Evolutionary conservation across 2,329 filamentous ascomycete species (phyloP).

Genomic region (Penicillium sp.): DNA sequence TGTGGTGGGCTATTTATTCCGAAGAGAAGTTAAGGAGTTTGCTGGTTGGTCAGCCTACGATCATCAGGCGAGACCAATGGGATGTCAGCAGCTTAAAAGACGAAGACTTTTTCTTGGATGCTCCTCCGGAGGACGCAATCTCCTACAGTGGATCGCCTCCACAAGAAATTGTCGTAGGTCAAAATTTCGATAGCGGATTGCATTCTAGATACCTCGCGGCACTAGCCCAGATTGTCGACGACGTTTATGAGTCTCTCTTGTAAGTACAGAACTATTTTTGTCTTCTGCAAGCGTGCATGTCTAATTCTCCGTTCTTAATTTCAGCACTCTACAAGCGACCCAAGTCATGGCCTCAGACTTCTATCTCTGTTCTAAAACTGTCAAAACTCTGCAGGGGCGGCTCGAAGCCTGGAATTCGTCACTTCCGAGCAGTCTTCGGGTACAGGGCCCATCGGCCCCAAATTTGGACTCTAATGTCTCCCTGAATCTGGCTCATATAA

Average conservation of each 20-base stretch:
- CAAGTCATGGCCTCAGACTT: slow-evolving; percentile 21
- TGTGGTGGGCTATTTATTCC: slow-evolving; percentile 40
- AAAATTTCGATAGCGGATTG: slow-evolving; percentile 22
- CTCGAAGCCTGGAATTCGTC: slow-evolving; percentile 28
- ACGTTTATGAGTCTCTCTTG: slow-evolving; percentile 30
- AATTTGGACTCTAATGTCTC: slow-evolving; percentile 23
- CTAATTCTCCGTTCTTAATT: slow-evolving; percentile 23
- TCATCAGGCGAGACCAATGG: slow-evolving; percentile 32
- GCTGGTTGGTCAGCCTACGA: slow-evolving; percentile 31
- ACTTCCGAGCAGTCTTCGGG: slow-evolving; percentile 25
- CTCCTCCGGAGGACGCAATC: slow-evolving; percentile 9
- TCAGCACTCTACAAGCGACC: slow-evolving; percentile 19
- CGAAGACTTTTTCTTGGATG: slow-evolving; percentile 24
- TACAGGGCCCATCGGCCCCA: slow-evolving; percentile 24
- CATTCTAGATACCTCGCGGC: slow-evolving; percentile 25
- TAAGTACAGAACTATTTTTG: slow-evolving; percentile 14
- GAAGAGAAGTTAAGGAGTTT: slow-evolving; percentile 37
- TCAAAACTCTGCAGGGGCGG: slow-evolving; percentile 22
- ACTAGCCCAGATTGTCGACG: slow-evolving; percentile 26
- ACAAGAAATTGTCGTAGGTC: slow-evolving; percentile 10
- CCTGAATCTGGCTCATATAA: slow-evolving; percentile 31
- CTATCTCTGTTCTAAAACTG: slow-evolving; percentile 23
- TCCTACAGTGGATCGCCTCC: too few relatives aligned
- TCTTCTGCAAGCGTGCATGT: not conserved
- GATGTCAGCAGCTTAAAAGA: slow-evolving; percentile 28